A percentile compares a stretch with the other conserved stretches of the same genome.
phyloP scores from a whole-genome alignment of 352 stramenopile genomes.

The Pythium chondricola region DNA sequence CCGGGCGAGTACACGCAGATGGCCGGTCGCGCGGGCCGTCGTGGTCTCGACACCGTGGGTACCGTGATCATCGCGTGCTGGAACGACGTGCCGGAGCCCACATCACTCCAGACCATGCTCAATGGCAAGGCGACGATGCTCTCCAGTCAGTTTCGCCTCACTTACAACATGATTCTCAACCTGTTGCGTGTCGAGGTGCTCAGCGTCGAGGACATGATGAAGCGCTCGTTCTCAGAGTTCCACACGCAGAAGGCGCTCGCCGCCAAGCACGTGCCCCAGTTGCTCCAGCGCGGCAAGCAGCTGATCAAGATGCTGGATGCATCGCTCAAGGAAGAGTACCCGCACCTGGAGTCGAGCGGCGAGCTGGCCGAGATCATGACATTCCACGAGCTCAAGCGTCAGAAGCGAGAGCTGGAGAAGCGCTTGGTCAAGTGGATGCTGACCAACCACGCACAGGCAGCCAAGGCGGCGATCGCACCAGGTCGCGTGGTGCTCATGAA shows the following conservation, averaged over 20 bases:
- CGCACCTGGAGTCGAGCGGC: conserved; percentile 47
- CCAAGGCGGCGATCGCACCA: conserved; percentile 54
- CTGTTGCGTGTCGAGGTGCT: conserved; percentile 89
- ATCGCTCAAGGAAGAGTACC: conserved; percentile 50
- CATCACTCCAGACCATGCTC: conserved; percentile 92
- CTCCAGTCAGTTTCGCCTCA: conserved; percentile 96
- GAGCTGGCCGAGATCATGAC: conserved; percentile 57
- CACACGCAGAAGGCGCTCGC: conserved; percentile 87
- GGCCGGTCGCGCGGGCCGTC: conserved; percentile 95
- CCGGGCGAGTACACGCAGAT: conserved; percentile 95
- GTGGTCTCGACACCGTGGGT: conserved; percentile 95
- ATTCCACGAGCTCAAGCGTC: conserved; percentile 61
- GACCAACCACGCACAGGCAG: conserved; percentile 53
- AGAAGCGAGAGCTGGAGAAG: conserved; percentile 69
- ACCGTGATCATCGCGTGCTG: conserved; percentile 97
- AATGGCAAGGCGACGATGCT: conserved; percentile 93
- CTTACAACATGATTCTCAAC: conserved; percentile 99
- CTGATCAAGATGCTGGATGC: conserved; percentile 45
- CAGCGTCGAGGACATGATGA: conserved; percentile 95
- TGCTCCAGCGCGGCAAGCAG: conserved; percentile 59
- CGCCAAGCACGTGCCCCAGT: conserved; percentile 68
- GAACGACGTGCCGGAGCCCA: conserved; percentile 97
- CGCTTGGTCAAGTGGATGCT: conserved; percentile 67
- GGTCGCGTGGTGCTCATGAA: conserved; percentile 57
- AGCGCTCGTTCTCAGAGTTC: conserved; percentile 96